Evolutionary conservation across 352 stramenopile genomes (phyloP).

Genomic region (Pythium periplocum): DNA sequence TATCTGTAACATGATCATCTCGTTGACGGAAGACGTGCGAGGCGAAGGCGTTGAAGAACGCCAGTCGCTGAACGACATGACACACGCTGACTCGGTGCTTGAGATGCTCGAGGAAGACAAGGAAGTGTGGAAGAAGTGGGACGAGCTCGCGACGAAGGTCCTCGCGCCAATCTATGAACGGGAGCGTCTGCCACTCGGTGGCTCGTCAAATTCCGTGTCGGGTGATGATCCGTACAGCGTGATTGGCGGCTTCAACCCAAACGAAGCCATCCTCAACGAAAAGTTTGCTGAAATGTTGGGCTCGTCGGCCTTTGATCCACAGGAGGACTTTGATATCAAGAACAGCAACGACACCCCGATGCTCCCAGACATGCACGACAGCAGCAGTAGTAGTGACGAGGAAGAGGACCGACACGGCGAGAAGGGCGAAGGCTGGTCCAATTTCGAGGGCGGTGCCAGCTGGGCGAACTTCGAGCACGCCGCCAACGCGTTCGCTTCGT

Average conservation of each 20-base stretch:
- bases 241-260: slow-evolving; percentile 63
- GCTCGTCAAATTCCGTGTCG: slow-evolving; percentile 43
- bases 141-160: slow-evolving; percentile 63
- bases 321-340: slow-evolving; percentile 67
- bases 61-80: slow-evolving; percentile 79
- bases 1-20: slow-evolving; percentile 86
- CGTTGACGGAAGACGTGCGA: slow-evolving; percentile 67
- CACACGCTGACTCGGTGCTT: slow-evolving; percentile 72
- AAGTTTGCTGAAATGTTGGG: slow-evolving; percentile 84
- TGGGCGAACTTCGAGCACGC: slow-evolving; percentile 69
- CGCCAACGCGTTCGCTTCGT: slow-evolving; percentile 38
- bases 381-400: slow-evolving; percentile 80
- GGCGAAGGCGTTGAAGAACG: slow-evolving; percentile 53
- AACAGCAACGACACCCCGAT: slow-evolving; percentile 59
- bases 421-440: slow-evolving; percentile 42
- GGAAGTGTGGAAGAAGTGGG: slow-evolving; percentile 71
- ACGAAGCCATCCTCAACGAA: slow-evolving; percentile 68
- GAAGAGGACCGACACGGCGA: slow-evolving; percentile 54
- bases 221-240: slow-evolving; percentile 72
- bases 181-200: slow-evolving; percentile 69
- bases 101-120: slow-evolving; percentile 79
- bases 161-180: slow-evolving; percentile 74
- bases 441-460: slow-evolving; percentile 52
- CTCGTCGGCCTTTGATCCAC: slow-evolving; percentile 49
- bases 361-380: slow-evolving; percentile 82